These are phyloP conservation scores for Globisporangium spinosum DNA, from an alignment of 352 stramenopile genomes.

Conservation along the genomic window DNA sequence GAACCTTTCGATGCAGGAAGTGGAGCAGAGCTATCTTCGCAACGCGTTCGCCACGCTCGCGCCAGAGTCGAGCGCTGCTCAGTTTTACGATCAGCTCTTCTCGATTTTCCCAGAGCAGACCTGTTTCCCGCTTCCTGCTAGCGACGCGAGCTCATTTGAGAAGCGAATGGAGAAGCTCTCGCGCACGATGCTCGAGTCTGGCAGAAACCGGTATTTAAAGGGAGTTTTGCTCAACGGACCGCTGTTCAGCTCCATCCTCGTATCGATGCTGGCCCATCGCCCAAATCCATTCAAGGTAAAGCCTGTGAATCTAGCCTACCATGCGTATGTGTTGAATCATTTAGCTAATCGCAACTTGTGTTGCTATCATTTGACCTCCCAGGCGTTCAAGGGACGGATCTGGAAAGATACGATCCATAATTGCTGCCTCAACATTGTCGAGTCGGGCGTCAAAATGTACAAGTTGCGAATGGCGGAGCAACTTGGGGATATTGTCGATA, in stretches of 20 bases:
- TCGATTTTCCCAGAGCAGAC: conserved; percentile 50
- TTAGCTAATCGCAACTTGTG: background rate
- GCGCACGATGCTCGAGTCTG: conserved; percentile 50
- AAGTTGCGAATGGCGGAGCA: conserved; percentile 71
- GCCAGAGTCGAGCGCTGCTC: conserved; percentile 16
- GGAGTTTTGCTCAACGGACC: conserved; percentile 68
- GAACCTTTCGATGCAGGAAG: conserved; percentile 48
- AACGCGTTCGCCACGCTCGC: conserved; percentile 38
- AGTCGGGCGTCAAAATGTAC: conserved; percentile 78
- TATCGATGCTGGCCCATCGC: conserved; percentile 70
- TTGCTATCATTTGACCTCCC: background rate
- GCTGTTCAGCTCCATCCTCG: conserved; percentile 61
- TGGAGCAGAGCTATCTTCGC: conserved; percentile 59
- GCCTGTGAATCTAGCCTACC: background rate
- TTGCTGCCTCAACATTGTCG: conserved; percentile 76
- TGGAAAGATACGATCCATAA: conserved; percentile 82
- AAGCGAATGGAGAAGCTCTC: conserved; percentile 69
- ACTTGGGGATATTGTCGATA: conserved; percentile 64
- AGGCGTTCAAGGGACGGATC: conserved; percentile 63
- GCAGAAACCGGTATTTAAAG: conserved; percentile 65
- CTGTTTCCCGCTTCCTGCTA: conserved; percentile 48
- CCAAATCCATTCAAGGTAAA: conserved; percentile 62
- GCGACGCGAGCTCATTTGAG: conserved; percentile 35
- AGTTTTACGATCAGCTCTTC: conserved; percentile 44
- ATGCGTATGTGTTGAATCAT: background rate